Evolutionary conservation across 2,329 filamentous ascomycete species (phyloP).

Genomic region (Neocatenulostroma microsporum): DNA sequence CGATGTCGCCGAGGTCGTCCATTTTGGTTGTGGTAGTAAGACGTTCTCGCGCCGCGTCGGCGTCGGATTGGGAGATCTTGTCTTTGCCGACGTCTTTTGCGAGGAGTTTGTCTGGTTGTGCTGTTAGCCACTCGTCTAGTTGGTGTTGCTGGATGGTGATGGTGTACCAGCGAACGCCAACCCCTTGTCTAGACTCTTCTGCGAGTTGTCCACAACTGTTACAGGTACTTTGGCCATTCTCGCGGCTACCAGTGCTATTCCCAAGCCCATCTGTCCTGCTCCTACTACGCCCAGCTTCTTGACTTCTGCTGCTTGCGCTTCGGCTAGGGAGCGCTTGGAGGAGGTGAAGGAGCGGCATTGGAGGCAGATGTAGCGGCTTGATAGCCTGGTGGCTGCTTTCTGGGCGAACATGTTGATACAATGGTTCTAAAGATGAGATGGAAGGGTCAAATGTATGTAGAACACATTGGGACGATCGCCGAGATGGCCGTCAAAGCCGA

Average conservation of each 20-base stretch:
- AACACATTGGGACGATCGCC: too few relatives aligned
- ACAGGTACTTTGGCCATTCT: slow-evolving; percentile 77
- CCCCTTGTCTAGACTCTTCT: slow-evolving; percentile 80
- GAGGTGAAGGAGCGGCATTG: slow-evolving; percentile 57
- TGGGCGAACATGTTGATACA: slow-evolving; percentile 9
- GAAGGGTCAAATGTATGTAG: neutral
- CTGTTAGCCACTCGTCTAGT: too few relatives aligned
- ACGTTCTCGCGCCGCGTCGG: slow-evolving; percentile 62
- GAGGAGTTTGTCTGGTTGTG: slow-evolving; percentile 76
- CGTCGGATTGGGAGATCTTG: slow-evolving; percentile 72
- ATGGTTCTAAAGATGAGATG: too few relatives aligned
- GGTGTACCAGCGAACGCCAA: slow-evolving; percentile 71
- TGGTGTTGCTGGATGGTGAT: neutral
- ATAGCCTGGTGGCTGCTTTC: slow-evolving; percentile 4
- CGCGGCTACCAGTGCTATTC: slow-evolving; percentile 90
- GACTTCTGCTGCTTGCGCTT: slow-evolving; percentile 60
- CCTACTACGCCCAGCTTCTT: slow-evolving; percentile 87
- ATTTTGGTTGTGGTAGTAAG: slow-evolving; percentile 65
- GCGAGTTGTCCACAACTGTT: slow-evolving; percentile 73
- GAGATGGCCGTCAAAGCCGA: neutral
- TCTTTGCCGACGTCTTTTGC: slow-evolving; percentile 87
- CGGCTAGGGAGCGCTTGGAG: slow-evolving; percentile 37
- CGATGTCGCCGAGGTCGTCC: slow-evolving; percentile 69
- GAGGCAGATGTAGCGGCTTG: slow-evolving; percentile 9
- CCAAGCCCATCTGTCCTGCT: slow-evolving; percentile 72